phyloP scores from a whole-genome alignment of 2,329 filamentous ascomycete genomes.

The Diaporthe aspalathi region DNA sequence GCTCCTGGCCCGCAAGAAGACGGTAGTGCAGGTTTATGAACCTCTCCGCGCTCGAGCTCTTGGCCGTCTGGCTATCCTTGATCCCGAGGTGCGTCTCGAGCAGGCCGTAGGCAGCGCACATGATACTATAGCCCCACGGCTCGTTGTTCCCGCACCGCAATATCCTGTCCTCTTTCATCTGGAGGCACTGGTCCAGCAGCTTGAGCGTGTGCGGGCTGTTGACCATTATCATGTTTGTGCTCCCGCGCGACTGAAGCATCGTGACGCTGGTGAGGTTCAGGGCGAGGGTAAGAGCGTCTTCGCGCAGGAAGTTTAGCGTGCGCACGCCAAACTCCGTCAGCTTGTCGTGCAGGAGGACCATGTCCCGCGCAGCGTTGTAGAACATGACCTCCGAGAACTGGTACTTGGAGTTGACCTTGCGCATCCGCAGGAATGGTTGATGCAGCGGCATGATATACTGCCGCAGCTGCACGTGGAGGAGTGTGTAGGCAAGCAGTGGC shows the following conservation, averaged over 20 bases:
- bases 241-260: slow-evolving; percentile 68
- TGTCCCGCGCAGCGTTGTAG: slow-evolving; percentile 71
- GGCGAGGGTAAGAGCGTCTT: slow-evolving; percentile 69
- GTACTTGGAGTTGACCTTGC: slow-evolving; percentile 70
- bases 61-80: slow-evolving; percentile 67
- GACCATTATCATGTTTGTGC: slow-evolving; percentile 72
- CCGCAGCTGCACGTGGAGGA: slow-evolving; percentile 69
- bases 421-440: slow-evolving; percentile 69
- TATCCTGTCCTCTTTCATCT: slow-evolving; percentile 70
- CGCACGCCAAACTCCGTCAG: slow-evolving; percentile 69
- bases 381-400: slow-evolving; percentile 73
- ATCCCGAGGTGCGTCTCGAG: slow-evolving; percentile 69
- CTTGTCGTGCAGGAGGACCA: slow-evolving; percentile 71
- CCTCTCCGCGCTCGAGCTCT: slow-evolving; percentile 68
- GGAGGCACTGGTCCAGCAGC: slow-evolving; percentile 70
- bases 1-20: slow-evolving; percentile 66
- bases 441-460: slow-evolving; percentile 73
- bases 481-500: slow-evolving; percentile 68
- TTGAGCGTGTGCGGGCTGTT: slow-evolving; percentile 70
- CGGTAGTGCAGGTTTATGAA: slow-evolving; percentile 70
- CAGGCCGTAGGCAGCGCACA: slow-evolving; percentile 70
- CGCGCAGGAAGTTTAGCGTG: slow-evolving; percentile 69
- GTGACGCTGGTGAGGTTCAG: slow-evolving; percentile 72
- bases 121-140: slow-evolving; percentile 73
- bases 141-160: slow-evolving; percentile 73